Evolutionary conservation across 116 monocot genomes (phyloP).

Genomic region (Trichopus zeylanicus): DNA sequence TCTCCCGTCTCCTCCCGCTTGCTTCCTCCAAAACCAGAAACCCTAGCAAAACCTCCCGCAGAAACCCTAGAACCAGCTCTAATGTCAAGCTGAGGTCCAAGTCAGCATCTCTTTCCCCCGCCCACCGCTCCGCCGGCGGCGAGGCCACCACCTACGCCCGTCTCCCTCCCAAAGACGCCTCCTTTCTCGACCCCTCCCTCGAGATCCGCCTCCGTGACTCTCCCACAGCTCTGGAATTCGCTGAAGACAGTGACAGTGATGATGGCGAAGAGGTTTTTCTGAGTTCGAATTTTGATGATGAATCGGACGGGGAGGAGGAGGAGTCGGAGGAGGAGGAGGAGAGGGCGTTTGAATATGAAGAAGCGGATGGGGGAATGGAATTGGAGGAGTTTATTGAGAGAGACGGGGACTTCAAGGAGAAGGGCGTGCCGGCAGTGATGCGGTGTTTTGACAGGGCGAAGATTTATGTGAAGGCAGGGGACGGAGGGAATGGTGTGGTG

Average conservation of each 20-base stretch:
- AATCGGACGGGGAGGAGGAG: conserved; percentile 1
- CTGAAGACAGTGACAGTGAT: no score
- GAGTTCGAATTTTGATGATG: neutral
- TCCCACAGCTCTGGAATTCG: conserved; percentile 3
- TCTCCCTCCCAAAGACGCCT: conserved; percentile 61
- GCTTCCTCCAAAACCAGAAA: conserved; percentile 21
- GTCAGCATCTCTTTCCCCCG: neutral
- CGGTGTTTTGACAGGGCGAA: conserved; percentile 88
- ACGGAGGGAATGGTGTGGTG: conserved; percentile 88
- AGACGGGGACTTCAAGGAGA: conserved; percentile 48
- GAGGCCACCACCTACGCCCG: conserved; percentile 75
- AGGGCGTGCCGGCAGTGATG: conserved; percentile 94
- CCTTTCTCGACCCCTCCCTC: conserved; percentile 10
- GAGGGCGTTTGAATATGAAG: neutral
- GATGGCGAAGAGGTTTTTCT: no score
- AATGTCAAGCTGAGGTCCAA: conserved; percentile 6
- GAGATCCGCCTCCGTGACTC: conserved; percentile 48
- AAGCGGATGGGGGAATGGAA: neutral
- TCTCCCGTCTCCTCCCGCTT: conserved; percentile 16
- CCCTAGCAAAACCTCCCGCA: neutral
- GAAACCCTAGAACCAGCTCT: neutral
- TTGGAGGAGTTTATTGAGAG: conserved; percentile 4
- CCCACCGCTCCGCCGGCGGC: conserved; percentile 19
- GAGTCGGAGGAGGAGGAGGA: conserved; percentile 5
- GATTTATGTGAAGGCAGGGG: conserved; percentile 83